phyloP scores from a whole-genome alignment of 768 basidiomycete genomes.

The Neoboletus magnificus region DNA sequence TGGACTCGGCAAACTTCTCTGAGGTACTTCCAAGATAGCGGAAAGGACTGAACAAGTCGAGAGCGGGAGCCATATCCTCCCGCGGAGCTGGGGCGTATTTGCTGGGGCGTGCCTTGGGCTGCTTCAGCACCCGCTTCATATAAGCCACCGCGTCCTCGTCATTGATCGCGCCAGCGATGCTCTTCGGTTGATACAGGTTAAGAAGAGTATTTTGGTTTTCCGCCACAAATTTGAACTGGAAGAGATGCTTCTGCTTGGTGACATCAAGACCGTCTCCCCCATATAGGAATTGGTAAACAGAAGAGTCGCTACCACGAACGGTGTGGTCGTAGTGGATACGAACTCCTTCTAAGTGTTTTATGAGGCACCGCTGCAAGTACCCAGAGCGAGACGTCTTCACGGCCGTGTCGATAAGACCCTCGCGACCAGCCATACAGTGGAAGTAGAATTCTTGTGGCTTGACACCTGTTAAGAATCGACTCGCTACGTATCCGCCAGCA shows the following conservation, averaged over 20 bases:
- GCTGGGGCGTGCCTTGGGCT: constrained; percentile 44
- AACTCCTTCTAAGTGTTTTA: constrained; percentile 97
- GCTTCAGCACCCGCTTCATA: constrained; percentile 91
- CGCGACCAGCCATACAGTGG: constrained; percentile 99
- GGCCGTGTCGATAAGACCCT: constrained; percentile 98
- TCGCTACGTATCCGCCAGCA: constrained; percentile 96
- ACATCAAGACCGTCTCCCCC: constrained; percentile 97
- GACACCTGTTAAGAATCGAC: constrained; percentile 97
- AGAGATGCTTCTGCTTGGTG: constrained; percentile 93
- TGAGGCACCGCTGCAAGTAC: constrained; percentile 95
- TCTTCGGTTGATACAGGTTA: constrained; percentile 62
- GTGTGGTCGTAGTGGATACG: constrained; percentile 98
- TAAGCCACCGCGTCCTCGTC: constrained; percentile 64
- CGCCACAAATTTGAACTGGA: constrained; percentile 90
- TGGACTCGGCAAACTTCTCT: constrained; percentile 80
- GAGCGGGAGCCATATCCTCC: constrained; percentile 63
- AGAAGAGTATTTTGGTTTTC: constrained; percentile 80
- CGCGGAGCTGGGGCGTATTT: constrained; percentile 46
- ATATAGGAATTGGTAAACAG: constrained; percentile 94
- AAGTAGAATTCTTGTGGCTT: constrained; percentile 99
- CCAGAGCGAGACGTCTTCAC: constrained; percentile 99
- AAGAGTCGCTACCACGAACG: constrained; percentile 90
- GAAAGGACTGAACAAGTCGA: constrained; percentile 75
- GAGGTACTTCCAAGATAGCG: constrained; percentile 87
- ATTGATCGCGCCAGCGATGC: constrained; percentile 56